Evolutionary conservation across 768 basidiomycete genomes (phyloP), one percentile per base, ranked within the genome.

Genomic region (Serendipita sp.): DNA sequence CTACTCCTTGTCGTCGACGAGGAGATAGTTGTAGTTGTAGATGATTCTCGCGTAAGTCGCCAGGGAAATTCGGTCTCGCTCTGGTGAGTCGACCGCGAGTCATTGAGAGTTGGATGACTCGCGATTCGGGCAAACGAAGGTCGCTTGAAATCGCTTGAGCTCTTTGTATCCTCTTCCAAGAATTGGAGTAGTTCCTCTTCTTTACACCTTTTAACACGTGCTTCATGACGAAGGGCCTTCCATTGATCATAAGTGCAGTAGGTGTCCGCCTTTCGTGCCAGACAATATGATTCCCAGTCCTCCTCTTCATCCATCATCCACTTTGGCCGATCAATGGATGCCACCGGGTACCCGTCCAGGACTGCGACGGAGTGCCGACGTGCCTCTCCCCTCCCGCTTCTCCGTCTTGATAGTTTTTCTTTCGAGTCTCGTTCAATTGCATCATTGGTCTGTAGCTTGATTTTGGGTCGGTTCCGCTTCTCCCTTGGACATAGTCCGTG

Each of bases 251-350:
- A 60, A 11, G 56, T 60, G 56, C 16, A n/a, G 10, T 32, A 10
- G 18, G 35, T n/a, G 10, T 28, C 56, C 16, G 24, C n/a, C 35
- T 60, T 28, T 35, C 56, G 24, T 11, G 56, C 56, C 4, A n/a
- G 24, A 24, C 56, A 60, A 37, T 60, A 60, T n/a, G 56, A 28
- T 28, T 60, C 35, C 56, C 56, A 60, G n/a, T 60, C 56, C n/a
- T 60, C 56, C 16, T 35, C 16, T 35, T 60, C 56, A 37, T 60
- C 56, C 10, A 60, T 35, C 16, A 32, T 10, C 56, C 56, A 60
- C 56, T 28, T 24, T 4, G 56, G 56, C n/a, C 18, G n/a, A 18
- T 32, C 18, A n/a, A 32, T 51, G 16, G 48, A 7, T 5, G 8
- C 16, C 18, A 8, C n/a, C 8, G 18, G 48, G 18, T 51, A 8